A percentile compares a stretch with the other conserved stretches of the same genome.
Evolutionary conservation across 1,284 basidiomycete genomes (phyloP).

Genomic region (Trichosporon asahii): DNA sequence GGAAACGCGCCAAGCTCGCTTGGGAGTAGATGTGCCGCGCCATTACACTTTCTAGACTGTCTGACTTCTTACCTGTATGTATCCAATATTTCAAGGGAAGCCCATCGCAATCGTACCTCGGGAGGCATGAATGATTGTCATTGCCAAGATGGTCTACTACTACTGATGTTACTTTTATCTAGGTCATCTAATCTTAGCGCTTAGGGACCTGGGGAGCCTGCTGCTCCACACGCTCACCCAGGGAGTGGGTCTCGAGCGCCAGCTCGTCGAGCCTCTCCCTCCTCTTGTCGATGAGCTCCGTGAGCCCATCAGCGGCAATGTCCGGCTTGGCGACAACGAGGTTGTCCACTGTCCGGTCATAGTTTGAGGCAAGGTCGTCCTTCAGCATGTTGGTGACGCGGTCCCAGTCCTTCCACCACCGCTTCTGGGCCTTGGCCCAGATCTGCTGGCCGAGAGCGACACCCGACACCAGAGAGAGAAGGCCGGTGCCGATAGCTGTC

Average conservation of each 20-base stretch:
- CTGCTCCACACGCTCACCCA: background rate
- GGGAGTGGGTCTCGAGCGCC: background rate
- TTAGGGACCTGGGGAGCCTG: background rate
- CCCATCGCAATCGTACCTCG: background rate
- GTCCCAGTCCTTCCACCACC: constrained; percentile 70
- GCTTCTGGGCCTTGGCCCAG: constrained; percentile 68
- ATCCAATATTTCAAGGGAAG: background rate
- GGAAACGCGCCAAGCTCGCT: constrained; percentile 46
- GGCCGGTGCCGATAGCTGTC: constrained; percentile 63
- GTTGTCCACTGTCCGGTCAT: constrained; percentile 42
- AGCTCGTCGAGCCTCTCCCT: constrained; percentile 56
- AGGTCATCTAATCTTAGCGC: constrained; percentile 1
- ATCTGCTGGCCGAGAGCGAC: constrained; percentile 65
- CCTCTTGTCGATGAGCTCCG: constrained; percentile 53
- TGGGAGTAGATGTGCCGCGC: constrained; percentile 38
- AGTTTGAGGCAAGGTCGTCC: constrained; percentile 66
- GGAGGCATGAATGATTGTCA: background rate
- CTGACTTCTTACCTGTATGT: constrained; percentile 12
- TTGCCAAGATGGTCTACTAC: background rate
- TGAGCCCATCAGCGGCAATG: constrained; percentile 53
- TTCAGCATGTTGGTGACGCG: constrained; percentile 67
- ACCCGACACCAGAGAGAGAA: constrained; percentile 58
- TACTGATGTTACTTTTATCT: constrained; percentile 3
- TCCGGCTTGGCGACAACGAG: constrained; percentile 46
- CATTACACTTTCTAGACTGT: background rate